Conservation (phyloP, 1,139 yeast genomes). For the Yamadazyma oceani region DNA sequence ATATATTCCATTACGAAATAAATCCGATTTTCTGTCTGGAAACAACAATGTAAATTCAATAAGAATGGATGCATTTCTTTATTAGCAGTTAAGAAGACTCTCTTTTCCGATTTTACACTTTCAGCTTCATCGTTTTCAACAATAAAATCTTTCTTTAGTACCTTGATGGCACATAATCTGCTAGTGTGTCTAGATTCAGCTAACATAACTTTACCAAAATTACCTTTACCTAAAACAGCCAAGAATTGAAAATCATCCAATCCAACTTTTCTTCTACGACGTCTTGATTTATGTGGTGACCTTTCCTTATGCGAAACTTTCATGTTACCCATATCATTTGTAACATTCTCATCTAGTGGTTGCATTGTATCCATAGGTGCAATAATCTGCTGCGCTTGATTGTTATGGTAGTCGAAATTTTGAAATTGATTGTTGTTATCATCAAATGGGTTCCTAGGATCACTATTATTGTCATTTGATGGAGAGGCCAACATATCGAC, state of each 20-base stretch:
- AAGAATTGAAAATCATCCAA: slow-evolving; percentile 91
- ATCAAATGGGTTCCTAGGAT: slow-evolving; percentile 17
- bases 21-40: slow-evolving; percentile 95
- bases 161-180: slow-evolving; percentile 89
- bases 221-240: slow-evolving; percentile 96
- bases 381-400: slow-evolving; percentile 13
- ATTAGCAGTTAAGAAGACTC: slow-evolving; percentile 89
- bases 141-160: slow-evolving; percentile 89
- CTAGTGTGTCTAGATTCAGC: slow-evolving; percentile 86
- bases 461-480: background rate
- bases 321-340: slow-evolving; percentile 3
- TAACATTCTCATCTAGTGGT: slow-evolving; percentile 7
- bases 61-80: slow-evolving; percentile 90
- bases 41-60: slow-evolving; percentile 87
- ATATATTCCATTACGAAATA: slow-evolving; percentile 98
- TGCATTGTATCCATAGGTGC: slow-evolving; percentile 8
- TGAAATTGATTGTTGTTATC: slow-evolving; percentile 19
- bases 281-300: slow-evolving; percentile 28
- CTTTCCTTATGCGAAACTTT: slow-evolving; percentile 8
- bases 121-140: slow-evolving; percentile 96
- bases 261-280: slow-evolving; percentile 71
- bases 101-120: slow-evolving; percentile 88
- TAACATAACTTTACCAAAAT: slow-evolving; percentile 95
- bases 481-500: slow-evolving; percentile 16
- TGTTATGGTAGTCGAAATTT: slow-evolving; percentile 34